Conservation (phyloP, 305 asterid genomes). For the Vinca major region DNA sequence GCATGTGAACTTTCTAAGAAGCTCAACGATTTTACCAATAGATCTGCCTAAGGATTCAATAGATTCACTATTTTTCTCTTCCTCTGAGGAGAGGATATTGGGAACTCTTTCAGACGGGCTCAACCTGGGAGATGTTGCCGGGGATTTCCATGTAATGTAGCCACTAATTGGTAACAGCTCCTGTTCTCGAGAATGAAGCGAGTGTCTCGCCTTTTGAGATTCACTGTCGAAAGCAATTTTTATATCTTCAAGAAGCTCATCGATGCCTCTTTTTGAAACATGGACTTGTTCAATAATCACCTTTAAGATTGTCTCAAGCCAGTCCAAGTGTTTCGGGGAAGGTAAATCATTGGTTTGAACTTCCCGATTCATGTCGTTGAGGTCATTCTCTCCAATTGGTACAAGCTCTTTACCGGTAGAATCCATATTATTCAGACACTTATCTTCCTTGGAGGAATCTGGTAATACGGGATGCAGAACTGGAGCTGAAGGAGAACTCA, state of each 20-base stretch:
- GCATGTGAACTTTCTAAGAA: constrained; percentile 20
- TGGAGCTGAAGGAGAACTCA: constrained; percentile 21
- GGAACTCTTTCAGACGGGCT: constrained; percentile 13
- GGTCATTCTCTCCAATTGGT: constrained; percentile 24
- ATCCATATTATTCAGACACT: constrained; percentile 12
- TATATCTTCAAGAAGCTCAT: constrained; percentile 49
- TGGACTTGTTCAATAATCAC: constrained; percentile 34
- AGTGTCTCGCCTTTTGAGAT: background rate
- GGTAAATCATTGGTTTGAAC: constrained; percentile 12
- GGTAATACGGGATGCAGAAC: constrained; percentile 20
- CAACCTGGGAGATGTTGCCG: constrained; percentile 33
- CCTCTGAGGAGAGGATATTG: constrained; percentile 13
- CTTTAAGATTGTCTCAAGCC: constrained; percentile 41
- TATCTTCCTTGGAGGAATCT: constrained; percentile 19
- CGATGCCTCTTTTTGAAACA: constrained; percentile 32
- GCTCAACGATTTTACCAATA: constrained; percentile 29
- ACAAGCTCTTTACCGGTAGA: constrained; percentile 35
- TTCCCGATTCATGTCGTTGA: constrained; percentile 8
- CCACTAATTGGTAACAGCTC: constrained; percentile 40
- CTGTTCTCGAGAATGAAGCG: constrained; percentile 17
- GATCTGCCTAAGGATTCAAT: constrained; percentile 22
- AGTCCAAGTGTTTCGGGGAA: constrained; percentile 21
- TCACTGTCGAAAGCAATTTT: constrained; percentile 23
- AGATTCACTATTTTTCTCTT: constrained; percentile 18
- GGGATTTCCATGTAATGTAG: constrained; percentile 55